Evolutionary conservation across 345 rosid species (phyloP).

Genomic region (Boechera divaricarpa): DNA sequence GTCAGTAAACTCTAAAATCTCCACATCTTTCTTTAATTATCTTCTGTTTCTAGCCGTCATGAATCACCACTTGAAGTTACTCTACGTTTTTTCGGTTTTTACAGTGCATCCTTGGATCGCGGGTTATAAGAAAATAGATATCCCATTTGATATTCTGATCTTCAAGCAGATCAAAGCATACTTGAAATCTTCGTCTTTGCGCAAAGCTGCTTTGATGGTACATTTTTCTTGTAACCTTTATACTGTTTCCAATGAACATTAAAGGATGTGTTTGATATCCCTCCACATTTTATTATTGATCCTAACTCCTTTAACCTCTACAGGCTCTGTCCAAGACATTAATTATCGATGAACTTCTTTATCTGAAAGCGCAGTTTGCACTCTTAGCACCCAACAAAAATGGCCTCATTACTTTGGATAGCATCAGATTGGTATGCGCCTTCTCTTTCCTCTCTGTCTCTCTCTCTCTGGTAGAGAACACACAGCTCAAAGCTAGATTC

Average conservation of each 20-base stretch:
- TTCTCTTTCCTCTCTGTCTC: background rate
- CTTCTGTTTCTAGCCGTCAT: slow-evolving; percentile 15
- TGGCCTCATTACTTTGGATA: slow-evolving; percentile 74
- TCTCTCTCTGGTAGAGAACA: slow-evolving; percentile 22
- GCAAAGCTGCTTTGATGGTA: slow-evolving; percentile 93
- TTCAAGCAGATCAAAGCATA: slow-evolving; percentile 80
- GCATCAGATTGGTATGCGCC: slow-evolving; percentile 59
- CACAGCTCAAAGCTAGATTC: slow-evolving; percentile 29
- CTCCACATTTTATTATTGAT: slow-evolving; percentile 10
- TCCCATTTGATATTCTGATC: slow-evolving; percentile 78
- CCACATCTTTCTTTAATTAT: slow-evolving; percentile 29
- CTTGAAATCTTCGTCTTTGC: slow-evolving; percentile 83
- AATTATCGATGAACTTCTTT: slow-evolving; percentile 63
- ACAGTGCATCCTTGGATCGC: slow-evolving; percentile 97
- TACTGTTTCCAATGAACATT: background rate
- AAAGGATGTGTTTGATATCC: slow-evolving; percentile 30
- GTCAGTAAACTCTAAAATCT: slow-evolving; percentile 52
- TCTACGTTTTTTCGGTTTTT: background rate
- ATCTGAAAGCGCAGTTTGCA: slow-evolving; percentile 78
- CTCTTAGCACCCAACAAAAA: slow-evolving; percentile 69
- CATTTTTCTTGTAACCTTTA: slow-evolving; percentile 1
- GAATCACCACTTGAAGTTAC: slow-evolving; percentile 13
- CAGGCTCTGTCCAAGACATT: slow-evolving; percentile 94
- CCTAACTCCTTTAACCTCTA: slow-evolving; percentile 12
- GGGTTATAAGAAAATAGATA: slow-evolving; percentile 52